Evolutionary conservation across 2,329 filamentous ascomycete genomes (phyloP).

Genomic region (Xylariaceae sp.): DNA sequence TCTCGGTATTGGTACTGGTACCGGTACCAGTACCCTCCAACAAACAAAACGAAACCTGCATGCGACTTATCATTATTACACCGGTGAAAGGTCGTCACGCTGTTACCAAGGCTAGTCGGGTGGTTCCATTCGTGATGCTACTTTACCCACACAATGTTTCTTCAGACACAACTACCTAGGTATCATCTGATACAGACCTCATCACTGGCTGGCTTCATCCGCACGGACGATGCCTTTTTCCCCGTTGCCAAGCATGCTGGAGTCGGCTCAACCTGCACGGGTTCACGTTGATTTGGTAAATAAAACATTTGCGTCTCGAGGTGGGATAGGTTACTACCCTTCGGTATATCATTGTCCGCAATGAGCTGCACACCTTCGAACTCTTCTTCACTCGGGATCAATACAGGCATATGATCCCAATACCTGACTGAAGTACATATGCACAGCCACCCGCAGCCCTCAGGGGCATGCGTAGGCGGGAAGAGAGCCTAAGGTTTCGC

Average conservation of each 20-base stretch:
- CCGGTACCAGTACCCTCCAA: constrained; percentile 4
- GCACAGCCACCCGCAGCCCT: too few relatives aligned
- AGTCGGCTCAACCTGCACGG: too few relatives aligned
- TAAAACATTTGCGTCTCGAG: too few relatives aligned
- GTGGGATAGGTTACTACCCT: too few relatives aligned
- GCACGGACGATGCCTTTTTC: constrained; percentile 16
- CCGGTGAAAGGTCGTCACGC: constrained; percentile 15
- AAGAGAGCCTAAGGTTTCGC: too few relatives aligned
- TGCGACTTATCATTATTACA: constrained; percentile 9
- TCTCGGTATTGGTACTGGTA: too few relatives aligned
- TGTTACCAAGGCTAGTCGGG: constrained; percentile 6
- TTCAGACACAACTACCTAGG: neutral
- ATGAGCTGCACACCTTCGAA: too few relatives aligned
- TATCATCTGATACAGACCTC: constrained; percentile 18
- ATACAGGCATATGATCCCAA: too few relatives aligned
- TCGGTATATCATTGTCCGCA: neutral
- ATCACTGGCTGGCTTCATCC: neutral
- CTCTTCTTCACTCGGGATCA: too few relatives aligned
- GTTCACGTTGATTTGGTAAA: constrained; percentile 9
- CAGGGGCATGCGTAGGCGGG: neutral
- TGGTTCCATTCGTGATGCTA: constrained; percentile 18
- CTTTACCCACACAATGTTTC: constrained; percentile 21
- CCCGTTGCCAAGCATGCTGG: too few relatives aligned
- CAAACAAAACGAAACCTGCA: neutral
- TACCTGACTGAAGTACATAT: too few relatives aligned